Conservation (phyloP, 2,329 filamentous ascomycete species). For the Cladosporium sp. region DNA sequence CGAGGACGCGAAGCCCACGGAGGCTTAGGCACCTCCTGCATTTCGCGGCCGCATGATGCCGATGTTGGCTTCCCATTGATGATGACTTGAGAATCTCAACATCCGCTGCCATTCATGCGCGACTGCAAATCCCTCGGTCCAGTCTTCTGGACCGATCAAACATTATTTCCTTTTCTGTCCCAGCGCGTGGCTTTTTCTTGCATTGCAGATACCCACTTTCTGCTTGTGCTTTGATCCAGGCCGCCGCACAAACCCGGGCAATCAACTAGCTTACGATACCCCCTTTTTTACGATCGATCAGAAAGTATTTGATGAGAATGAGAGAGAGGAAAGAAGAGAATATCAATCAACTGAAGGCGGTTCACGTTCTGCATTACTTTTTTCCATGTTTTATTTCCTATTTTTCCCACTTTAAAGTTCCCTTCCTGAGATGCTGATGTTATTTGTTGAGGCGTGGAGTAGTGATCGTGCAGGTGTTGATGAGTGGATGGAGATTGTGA, state of each 20-base stretch:
- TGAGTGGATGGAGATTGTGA: no score
- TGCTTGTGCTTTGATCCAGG: background rate
- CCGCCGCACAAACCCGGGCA: background rate
- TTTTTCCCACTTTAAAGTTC: no score
- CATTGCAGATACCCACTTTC: background rate
- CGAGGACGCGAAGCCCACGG: constrained; percentile 29
- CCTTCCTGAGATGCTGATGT: no score
- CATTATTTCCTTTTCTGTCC: constrained; percentile 12
- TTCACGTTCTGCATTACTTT: background rate
- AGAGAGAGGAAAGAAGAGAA: background rate
- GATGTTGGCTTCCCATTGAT: constrained; percentile 3
- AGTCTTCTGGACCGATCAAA: background rate
- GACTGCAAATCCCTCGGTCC: no score
- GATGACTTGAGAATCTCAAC: background rate
- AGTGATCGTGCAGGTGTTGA: no score
- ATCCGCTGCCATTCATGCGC: no score
- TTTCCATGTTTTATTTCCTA: background rate
- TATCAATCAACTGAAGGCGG: background rate
- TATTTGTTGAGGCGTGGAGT: no score
- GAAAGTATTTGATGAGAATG: background rate
- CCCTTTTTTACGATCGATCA: constrained; percentile 13
- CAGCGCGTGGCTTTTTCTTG: background rate
- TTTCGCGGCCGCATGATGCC: constrained; percentile 8
- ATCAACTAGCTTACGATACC: constrained; percentile 14
- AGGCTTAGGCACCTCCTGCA: constrained; percentile 26